A percentile compares a stretch with the other conserved stretches of the same genome.
phyloP scores from a whole-genome alignment of 2,329 filamentous ascomycete genomes.

The Cladorrhinum sp. region DNA sequence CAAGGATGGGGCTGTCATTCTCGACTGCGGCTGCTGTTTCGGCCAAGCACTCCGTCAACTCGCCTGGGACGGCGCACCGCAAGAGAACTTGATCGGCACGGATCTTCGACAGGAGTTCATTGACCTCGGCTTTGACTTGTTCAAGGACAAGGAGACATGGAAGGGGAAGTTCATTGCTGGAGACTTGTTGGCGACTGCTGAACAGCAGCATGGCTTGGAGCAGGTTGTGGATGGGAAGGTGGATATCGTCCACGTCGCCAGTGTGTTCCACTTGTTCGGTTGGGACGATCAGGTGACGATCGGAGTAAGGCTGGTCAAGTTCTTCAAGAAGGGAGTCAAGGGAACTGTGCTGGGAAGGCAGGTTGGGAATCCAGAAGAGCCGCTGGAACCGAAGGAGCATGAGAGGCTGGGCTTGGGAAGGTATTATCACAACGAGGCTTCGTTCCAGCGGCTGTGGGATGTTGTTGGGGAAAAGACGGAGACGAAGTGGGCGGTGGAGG shows the following conservation, averaged over 20 bases:
- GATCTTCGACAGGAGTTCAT: conserved; percentile 37
- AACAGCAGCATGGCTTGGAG: conserved; percentile 11
- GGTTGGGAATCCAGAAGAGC: conserved; percentile 15
- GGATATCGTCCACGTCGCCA: conserved; percentile 32
- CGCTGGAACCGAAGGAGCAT: too few relatives aligned
- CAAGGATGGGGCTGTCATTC: conserved; percentile 28
- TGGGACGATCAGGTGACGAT: conserved; percentile 29
- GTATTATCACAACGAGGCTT: conserved; percentile 40
- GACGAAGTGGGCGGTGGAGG: conserved; percentile 23
- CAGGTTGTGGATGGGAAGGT: conserved; percentile 25
- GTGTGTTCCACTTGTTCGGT: conserved; percentile 34
- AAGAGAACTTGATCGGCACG: conserved; percentile 36
- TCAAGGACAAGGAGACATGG: conserved; percentile 30
- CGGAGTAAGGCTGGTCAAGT: conserved; percentile 27
- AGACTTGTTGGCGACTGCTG: conserved; percentile 28
- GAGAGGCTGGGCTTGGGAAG: conserved; percentile 20
- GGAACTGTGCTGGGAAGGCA: conserved; percentile 31
- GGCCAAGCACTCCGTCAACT: conserved; percentile 32
- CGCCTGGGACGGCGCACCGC: conserved; percentile 37
- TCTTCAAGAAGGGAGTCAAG: conserved; percentile 15
- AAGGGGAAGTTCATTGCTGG: conserved; percentile 24
- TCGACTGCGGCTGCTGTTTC: conserved; percentile 43
- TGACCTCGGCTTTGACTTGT: conserved; percentile 35
- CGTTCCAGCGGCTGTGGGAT: conserved; percentile 41
- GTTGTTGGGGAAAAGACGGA: conserved; percentile 34